Evolutionary conservation across 805 yeast species (phyloP), one percentile per base, ranked within the genome.

Genomic region (Metschnikowia sp.): DNA sequence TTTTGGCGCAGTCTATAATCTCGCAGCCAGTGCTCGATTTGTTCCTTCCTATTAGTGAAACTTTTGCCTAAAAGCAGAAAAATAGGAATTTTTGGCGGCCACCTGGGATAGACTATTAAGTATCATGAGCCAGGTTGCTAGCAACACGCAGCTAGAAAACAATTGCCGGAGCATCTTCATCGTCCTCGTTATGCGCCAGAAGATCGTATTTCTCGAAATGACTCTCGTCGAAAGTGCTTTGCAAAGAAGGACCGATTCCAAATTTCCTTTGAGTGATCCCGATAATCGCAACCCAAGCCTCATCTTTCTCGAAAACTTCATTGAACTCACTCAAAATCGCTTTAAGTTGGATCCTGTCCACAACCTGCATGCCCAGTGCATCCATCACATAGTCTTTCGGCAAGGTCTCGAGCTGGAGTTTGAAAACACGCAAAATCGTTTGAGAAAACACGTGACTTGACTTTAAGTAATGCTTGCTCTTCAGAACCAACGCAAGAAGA

Each of bases 401-500:
- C 8, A 74, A 50, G 12, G 61, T 55, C 5, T 57, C 52, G 10
- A 81, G 54, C 54, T 81, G 84, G 0, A 43, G 12, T 4, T 48
- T 48, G 6, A 79, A 44, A 1, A 64, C 10, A 0, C 47, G 46
- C 3, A 79, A 45, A 37, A 79, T 68, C 4, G 52, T 47, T 0
- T 50, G 39, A 19, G 65, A 68, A 32, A 78, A 62, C 0, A 36
- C 18, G 0, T 59, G 49, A 10, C 66, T 49, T 2, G 48, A 36
- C 1, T 29, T 39, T 3, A 76, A 44, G 12, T 69, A 60, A 1
- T 13, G n/a, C 26, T 48, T 48, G 45, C 65, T 51, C 40, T 67
- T 62, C 51, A 74, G 66, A 3, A 77, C 28, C 10, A 84, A 57
- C 40, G 72, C 74, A 10, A 79, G 53, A 32, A 84, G 51, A 15